Evolutionary conservation across 495 filamentous ascomycete genomes (phyloP), one percentile per base, ranked within the genome.

Genomic region (Jackrogersella minutella): DNA sequence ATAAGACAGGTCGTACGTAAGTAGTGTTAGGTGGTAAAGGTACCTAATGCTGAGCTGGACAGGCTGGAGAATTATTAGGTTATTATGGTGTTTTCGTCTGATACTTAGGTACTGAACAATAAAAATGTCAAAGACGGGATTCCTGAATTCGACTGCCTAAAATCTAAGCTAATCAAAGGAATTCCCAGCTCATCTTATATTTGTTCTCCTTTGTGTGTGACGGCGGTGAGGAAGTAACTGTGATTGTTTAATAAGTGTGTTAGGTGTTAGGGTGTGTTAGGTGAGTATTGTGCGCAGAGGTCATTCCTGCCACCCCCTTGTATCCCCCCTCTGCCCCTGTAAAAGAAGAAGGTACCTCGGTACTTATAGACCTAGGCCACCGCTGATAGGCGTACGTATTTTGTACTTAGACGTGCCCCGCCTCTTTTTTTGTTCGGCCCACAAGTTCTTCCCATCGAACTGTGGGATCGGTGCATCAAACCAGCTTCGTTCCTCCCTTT

Each of bases 341-440:
- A 62, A 62, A 49, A 56, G 24, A 24, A 46, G 26, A 46, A 55
- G 14, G 49, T 58, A 68, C 65, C n/a, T 28, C 22, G 39, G 53
- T 56, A 64, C 52, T 57, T 43, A 33, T 16, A 3, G 11, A 19
- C 36, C 34, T 52, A 3, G 53, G 46, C 37, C 37, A 24, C 28
- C 55, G 19, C 63, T 60, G 63, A 59, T 60, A 66, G 54, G 63
- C 26, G 21, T 54, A 46, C 47, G 47, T 63, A 57, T 63, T 64
- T 58, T 58, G 28, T 69, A 69, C 66, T 69, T 69, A 44, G 40
- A 50, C 30, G 31, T 63, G 71, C 71, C 71, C 71, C 71, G 69
- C 71, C 68, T 64, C 61, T 65, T 57, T 70, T 73, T 74, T 74
- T 73, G 69, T 70, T 62, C 71, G 71, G 71, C 65, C 71, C 71